Conservation (phyloP, 495 filamentous ascomycete species). For the Corynascus novoguineensis region DNA sequence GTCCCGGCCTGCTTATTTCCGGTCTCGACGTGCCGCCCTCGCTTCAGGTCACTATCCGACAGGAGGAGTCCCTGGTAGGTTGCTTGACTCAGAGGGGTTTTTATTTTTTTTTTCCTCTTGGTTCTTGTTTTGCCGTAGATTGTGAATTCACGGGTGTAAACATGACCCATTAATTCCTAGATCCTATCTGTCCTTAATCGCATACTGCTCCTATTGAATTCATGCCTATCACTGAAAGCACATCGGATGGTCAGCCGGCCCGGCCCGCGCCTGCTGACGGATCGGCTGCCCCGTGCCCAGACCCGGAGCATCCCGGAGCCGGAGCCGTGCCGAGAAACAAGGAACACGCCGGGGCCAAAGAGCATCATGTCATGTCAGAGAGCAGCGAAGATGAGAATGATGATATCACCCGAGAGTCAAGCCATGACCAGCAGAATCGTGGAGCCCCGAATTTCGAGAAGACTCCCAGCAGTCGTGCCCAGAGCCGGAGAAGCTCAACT, state of each 20-base stretch:
- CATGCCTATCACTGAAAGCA: neutral
- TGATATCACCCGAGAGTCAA: neutral
- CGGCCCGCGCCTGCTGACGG: neutral
- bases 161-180: neutral
- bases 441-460: neutral
- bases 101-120: neutral
- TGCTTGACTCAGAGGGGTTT: neutral
- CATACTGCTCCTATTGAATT: no score
- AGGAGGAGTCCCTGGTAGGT: neutral
- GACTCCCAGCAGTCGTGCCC: constrained; percentile 18
- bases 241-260: constrained; percentile 10
- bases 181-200: neutral
- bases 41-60: neutral
- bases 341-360: neutral
- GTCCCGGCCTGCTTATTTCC: constrained; percentile 13
- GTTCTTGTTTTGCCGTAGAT: neutral
- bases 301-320: neutral
- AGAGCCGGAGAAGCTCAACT: constrained; percentile 30
- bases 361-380: neutral
- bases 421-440: neutral
- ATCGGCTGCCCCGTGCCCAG: neutral
- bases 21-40: neutral
- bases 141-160: neutral
- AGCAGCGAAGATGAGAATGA: constrained; percentile 7
- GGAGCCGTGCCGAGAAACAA: neutral